Conservation (phyloP, 1,284 basidiomycete species). For the Malassezia caprae region DNA sequence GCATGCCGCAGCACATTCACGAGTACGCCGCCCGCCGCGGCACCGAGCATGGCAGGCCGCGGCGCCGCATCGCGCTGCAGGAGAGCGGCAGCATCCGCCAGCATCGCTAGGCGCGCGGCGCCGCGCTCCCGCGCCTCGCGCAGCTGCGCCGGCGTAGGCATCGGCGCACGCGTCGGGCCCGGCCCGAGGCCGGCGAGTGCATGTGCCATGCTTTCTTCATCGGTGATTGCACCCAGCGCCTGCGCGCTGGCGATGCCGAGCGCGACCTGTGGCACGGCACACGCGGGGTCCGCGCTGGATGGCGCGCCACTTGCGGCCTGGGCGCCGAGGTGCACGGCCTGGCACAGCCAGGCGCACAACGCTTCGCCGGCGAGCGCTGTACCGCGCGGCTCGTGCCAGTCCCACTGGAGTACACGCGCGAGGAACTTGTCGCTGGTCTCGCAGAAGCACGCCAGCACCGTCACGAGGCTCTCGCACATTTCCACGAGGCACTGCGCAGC, state of each 20-base stretch:
- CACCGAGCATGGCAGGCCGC: constrained; percentile 27
- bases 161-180: not conserved
- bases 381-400: constrained; percentile 20
- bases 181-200: constrained; percentile 24
- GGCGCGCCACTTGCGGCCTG: not conserved
- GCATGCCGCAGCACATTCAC: constrained; percentile 22
- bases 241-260: constrained; percentile 26
- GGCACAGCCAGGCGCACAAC: constrained; percentile 26
- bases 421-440: constrained; percentile 30
- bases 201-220: constrained; percentile 21
- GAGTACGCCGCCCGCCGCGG: constrained; percentile 22
- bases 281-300: not conserved
- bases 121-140: constrained; percentile 13
- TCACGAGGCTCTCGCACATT: constrained; percentile 31
- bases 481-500: constrained; percentile 29
- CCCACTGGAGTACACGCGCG: constrained; percentile 23
- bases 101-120: constrained; percentile 17
- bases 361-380: constrained; percentile 19
- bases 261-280: constrained; percentile 13
- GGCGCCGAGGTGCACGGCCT: constrained; percentile 23
- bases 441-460: constrained; percentile 26
- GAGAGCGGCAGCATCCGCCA: constrained; percentile 20
- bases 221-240: constrained; percentile 27
- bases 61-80: constrained; percentile 5
- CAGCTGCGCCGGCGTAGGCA: constrained; percentile 19